phyloP scores from a whole-genome alignment of 148 eudicot species.

The Camellia sinensis region DNA sequence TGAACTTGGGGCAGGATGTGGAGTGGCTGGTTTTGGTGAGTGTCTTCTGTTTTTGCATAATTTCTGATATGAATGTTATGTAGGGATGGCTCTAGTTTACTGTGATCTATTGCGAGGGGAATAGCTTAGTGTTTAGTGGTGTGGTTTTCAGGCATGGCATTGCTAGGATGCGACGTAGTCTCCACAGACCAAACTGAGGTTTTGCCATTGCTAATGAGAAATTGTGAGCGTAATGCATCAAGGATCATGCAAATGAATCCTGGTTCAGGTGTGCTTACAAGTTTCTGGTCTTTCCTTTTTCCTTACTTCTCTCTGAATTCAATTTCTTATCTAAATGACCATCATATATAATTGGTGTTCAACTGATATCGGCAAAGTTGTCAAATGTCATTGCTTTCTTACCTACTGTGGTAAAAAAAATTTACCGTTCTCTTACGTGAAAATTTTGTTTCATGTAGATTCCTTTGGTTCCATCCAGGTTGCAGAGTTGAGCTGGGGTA shows the following conservation, averaged over 20 bases:
- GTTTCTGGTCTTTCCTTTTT: background rate
- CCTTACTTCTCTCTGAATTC: background rate
- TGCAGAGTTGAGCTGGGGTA: slow-evolving; percentile 90
- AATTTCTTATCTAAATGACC: background rate
- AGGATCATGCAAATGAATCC: slow-evolving; percentile 63
- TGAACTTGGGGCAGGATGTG: slow-evolving; percentile 99
- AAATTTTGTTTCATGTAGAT: slow-evolving; percentile 38
- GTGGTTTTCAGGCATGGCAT: slow-evolving; percentile 69
- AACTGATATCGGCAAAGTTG: background rate
- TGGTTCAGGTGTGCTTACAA: slow-evolving; percentile 37
- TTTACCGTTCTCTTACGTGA: background rate
- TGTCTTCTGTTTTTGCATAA: slow-evolving; percentile 8
- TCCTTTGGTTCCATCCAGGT: slow-evolving; percentile 71
- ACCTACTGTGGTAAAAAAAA: background rate
- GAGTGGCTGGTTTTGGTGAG: slow-evolving; percentile 97
- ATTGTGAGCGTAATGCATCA: slow-evolving; percentile 79
- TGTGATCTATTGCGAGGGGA: background rate
- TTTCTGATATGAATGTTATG: background rate
- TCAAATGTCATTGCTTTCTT: background rate
- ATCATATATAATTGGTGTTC: background rate
- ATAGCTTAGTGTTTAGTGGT: background rate
- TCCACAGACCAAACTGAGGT: slow-evolving; percentile 93
- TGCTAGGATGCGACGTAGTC: slow-evolving; percentile 86
- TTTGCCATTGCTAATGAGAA: slow-evolving; percentile 75
- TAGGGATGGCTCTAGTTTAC: background rate